Evolutionary conservation across 371 early-diverging fungal genomes (phyloP), one percentile per base, ranked within the genome.

Genomic region (Mortierella sp.): DNA sequence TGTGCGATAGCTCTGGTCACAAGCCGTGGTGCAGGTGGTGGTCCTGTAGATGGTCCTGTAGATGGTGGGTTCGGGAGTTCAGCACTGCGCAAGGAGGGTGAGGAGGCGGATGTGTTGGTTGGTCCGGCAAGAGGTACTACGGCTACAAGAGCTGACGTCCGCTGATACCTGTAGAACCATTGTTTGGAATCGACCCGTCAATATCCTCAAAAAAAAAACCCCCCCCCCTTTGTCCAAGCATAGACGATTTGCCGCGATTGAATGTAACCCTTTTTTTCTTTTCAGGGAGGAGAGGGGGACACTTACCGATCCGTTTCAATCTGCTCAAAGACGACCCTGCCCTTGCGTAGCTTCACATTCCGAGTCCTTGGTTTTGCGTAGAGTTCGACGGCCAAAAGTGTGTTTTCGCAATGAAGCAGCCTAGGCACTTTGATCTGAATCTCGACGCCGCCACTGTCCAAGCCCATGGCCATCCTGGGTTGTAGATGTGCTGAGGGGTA

Each of bases 391-490:
- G 76, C 76, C 42, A 76, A 23, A 23, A 76, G 62, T 4, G 69
- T 69, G 30, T 69, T 76, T 45, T 76, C 76, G 42, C 76, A 76
- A 27, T 76, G 76, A 30, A 76, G 23, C 39, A 69, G 30, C 19
- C 70, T 45, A 0, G 76, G 76, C n/a, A 76, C 62, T 30, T 69
- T 76, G 70, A 65, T 59, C 52, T 69, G 76, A 21, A 76, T 76
- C 47, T 76, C 76, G 0, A 76, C 76, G 4, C 76, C 76, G 14
- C 76, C 76, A 48, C 76, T 70, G 54, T 76, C 78, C 47, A 76
- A 18, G 0, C 78, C 78, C 51, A 58, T 38, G 27, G 60, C 66
- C 14, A 70, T 2, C 39, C 78, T 56, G 18, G 78, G 78, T 16
- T 70, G 78, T 19, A 76, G 54, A 42, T 69, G 63, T 23, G 63